Evolutionary conservation across 345 rosid genomes (phyloP).

Genomic region (Raphanus raphanistrum): DNA sequence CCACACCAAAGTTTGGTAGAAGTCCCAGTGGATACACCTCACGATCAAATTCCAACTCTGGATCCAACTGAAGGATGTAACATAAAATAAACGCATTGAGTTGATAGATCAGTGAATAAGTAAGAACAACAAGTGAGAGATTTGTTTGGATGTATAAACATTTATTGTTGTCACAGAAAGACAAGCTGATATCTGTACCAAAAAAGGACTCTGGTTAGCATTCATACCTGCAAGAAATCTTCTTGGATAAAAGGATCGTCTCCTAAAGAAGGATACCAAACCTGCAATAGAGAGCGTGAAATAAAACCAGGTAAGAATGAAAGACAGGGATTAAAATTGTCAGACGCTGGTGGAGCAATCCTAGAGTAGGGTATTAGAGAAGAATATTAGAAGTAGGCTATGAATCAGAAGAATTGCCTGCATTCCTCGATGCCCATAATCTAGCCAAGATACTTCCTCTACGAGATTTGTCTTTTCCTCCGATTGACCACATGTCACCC

Average conservation of each 20-base stretch:
- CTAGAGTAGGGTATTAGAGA: not conserved
- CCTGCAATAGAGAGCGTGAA: constrained; percentile 62
- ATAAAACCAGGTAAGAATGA: constrained; percentile 48
- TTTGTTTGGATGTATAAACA: not conserved
- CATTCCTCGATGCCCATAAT: constrained; percentile 97
- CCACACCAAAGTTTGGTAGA: constrained; percentile 93
- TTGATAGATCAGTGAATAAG: constrained; percentile 1
- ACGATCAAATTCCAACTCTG: constrained; percentile 96
- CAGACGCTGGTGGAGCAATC: constrained; percentile 4
- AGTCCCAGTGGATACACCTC: constrained; percentile 97
- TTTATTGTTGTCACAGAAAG: constrained; percentile 1
- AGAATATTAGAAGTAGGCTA: not conserved
- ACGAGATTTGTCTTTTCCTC: constrained; percentile 82
- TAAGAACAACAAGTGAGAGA: not conserved
- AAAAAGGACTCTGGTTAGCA: not conserved
- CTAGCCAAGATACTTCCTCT: constrained; percentile 98
- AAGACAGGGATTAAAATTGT: not conserved
- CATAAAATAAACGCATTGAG: not conserved
- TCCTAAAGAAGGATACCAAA: constrained; percentile 98
- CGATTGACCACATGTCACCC: constrained; percentile 98
- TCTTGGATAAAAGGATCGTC: constrained; percentile 89
- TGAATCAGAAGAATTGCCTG: constrained; percentile 60
- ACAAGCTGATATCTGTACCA: constrained; percentile 7
- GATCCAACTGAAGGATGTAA: constrained; percentile 72
- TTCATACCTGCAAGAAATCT: constrained; percentile 89